A percentile compares a stretch with the other conserved stretches of the same genome.
phyloP scores from a whole-genome alignment of 495 filamentous ascomycete genomes.

The Astrothelium macrocarpum region DNA sequence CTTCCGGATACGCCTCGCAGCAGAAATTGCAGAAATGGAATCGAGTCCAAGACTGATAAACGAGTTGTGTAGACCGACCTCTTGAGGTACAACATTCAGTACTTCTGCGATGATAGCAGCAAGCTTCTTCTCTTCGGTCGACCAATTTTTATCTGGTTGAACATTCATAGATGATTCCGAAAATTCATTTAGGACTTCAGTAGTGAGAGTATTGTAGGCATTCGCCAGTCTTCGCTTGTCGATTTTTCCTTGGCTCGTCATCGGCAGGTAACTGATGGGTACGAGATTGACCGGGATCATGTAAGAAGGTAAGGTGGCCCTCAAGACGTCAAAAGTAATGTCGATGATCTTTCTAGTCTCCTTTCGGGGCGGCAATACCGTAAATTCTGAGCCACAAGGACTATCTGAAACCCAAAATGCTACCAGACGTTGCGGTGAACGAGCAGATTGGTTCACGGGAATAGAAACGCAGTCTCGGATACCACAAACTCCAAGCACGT shows the following conservation, averaged over 20 bases:
- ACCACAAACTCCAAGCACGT: constrained; percentile 34
- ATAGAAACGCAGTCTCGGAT: constrained; percentile 48
- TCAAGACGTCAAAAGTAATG: not conserved
- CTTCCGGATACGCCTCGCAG: constrained; percentile 45
- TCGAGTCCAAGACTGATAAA: constrained; percentile 64
- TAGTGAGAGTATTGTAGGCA: constrained; percentile 21
- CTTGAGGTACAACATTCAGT: constrained; percentile 34
- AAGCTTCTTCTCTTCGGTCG: constrained; percentile 34
- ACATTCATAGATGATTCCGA: constrained; percentile 11
- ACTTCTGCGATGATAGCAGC: constrained; percentile 44
- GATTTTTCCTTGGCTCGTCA: constrained; percentile 55
- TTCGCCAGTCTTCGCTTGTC: constrained; percentile 41
- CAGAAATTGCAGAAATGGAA: constrained; percentile 66
- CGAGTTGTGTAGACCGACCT: constrained; percentile 41
- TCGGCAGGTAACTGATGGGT: constrained; percentile 53
- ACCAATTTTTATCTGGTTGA: constrained; percentile 29
- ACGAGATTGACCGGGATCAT: constrained; percentile 61
- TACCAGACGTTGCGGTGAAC: constrained; percentile 23
- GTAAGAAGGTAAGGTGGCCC: constrained; percentile 44
- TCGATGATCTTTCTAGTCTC: constrained; percentile 3
- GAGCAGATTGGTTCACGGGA: constrained; percentile 29
- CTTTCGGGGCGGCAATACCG: not conserved
- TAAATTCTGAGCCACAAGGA: constrained; percentile 3
- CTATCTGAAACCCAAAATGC: constrained; percentile 48
- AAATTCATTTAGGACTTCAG: constrained; percentile 22